Base-by-base conservation (phyloP, 306 rosid species). In the Prunus kanzakura region DNA sequence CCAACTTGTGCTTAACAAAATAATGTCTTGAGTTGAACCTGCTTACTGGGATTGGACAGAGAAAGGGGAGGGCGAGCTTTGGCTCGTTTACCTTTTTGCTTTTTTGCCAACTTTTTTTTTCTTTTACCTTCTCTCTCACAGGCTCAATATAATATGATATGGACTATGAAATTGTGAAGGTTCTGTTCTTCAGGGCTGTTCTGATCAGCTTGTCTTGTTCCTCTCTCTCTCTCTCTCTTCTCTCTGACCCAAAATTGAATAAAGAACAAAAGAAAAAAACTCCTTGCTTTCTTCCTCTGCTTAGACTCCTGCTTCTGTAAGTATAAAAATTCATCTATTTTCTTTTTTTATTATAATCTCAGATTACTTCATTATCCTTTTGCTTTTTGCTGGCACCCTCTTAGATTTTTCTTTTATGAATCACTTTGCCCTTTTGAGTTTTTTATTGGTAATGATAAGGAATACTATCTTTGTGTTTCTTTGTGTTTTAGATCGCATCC, bases 401-500 rank as follows among this genome's bases (percentile, higher is more conserved):
- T 52, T 61, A 11, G 61, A 54, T 72, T 61, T 76, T 43, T 2
- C 72, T 56, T 38, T 70, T 30, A 27, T 46, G 73, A 10, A 4
- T 69, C 43, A 25, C 52, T 80, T 65, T 70, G 9, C 9, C 11
- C 18, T 5, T 43, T 9, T 54, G 6, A 29, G 67, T 27, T 16
- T 68, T 64, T 60, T 23, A 20, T 70, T 20, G 49, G 19, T 61
- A 45, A n/a, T 45, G 61, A 50, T 50, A 11, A 35, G 51, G 54
- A 74, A 77, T 77, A 43, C 30, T 52, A 22, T 73, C 46, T 77
- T 46, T 64, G 77, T 56, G 54, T 84, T 84, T 73, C 46, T 77
- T 46, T 64, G 77, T 56, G 54, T 84, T 84, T 30, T 51, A 75
- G 85, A 84, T 84, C 85, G 78, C 63, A 78, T 80, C 67, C 85